phyloP scores from a whole-genome alignment of 176 grass and related monocot species.

The Eragrostis curvula region DNA sequence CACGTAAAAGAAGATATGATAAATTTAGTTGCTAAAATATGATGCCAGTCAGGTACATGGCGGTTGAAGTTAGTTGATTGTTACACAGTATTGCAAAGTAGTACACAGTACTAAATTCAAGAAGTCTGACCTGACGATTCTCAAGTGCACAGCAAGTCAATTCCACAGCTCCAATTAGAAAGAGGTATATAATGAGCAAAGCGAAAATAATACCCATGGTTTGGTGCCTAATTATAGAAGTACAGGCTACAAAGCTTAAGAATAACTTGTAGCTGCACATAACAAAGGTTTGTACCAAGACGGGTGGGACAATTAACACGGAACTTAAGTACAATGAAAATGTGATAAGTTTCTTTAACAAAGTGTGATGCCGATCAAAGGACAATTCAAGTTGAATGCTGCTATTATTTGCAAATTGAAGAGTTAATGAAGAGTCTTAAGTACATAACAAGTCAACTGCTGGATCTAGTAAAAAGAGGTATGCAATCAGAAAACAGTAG shows the following conservation, averaged over 20 bases:
- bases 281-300: slow-evolving; percentile 8
- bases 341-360: slow-evolving; percentile 1
- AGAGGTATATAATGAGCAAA: background rate
- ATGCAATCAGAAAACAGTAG: background rate
- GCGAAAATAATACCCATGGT: background rate
- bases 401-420: slow-evolving; percentile 25
- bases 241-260: background rate
- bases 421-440: slow-evolving; percentile 4
- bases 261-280: slow-evolving; percentile 18
- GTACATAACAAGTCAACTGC: background rate
- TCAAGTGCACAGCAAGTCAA: slow-evolving; percentile 21
- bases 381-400: slow-evolving; percentile 28
- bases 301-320: background rate
- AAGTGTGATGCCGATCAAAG: background rate
- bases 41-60: background rate
- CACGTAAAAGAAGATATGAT: background rate
- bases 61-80: slow-evolving; percentile 2
- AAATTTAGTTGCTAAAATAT: slow-evolving; percentile 8
- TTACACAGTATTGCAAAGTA: background rate
- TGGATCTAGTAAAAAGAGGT: background rate
- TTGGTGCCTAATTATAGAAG: background rate
- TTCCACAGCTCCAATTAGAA: slow-evolving; percentile 6
- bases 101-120: background rate
- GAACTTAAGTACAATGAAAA: slow-evolving; percentile 19
- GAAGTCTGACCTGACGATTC: background rate